A percentile compares a stretch with the other conserved stretches of the same genome.
phyloP scores from a whole-genome alignment of 805 yeast genomes.

The Kodamaea neixiangensis region DNA sequence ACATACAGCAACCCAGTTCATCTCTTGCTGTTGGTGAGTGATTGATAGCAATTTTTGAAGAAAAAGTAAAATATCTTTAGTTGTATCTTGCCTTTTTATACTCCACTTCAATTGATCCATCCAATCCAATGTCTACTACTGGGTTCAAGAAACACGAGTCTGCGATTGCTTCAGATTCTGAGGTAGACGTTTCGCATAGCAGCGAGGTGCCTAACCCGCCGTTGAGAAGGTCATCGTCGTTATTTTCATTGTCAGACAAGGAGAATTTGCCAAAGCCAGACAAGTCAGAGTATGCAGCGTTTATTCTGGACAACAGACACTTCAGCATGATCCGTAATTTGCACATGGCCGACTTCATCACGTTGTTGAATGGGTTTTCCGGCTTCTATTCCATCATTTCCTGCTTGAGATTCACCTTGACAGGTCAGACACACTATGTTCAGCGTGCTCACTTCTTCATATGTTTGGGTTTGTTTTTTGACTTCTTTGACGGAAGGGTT shows the following conservation, averaged over 20 bases:
- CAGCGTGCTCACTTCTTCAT: conserved; percentile 90
- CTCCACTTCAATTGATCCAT: not conserved
- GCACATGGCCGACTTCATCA: conserved; percentile 95
- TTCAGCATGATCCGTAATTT: conserved; percentile 82
- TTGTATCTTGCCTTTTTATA: not conserved
- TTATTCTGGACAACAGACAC: conserved; percentile 81
- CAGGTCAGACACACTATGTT: conserved; percentile 66
- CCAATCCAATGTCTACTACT: conserved; percentile 20
- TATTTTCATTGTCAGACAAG: conserved; percentile 49
- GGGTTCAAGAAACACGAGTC: conserved; percentile 31
- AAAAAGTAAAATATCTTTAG: not conserved
- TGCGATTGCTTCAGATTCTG: conserved; percentile 40
- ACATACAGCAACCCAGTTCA: not conserved
- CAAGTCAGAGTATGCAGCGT: conserved; percentile 72
- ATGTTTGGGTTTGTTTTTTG: conserved; percentile 90
- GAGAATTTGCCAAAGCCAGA: conserved; percentile 72
- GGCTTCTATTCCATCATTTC: conserved; percentile 91
- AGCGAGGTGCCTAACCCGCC: conserved; percentile 28
- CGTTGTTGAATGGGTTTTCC: conserved; percentile 89
- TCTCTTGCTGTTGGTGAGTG: not conserved
- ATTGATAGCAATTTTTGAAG: not conserved
- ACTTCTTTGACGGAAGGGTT: conserved; percentile 95
- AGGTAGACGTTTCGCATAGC: conserved; percentile 27
- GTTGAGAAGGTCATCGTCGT: conserved; percentile 54
- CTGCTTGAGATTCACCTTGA: conserved; percentile 76